Evolutionary conservation across 768 basidiomycete species (phyloP), one percentile per base, ranked within the genome.

Genomic region (Lactarius quietus): DNA sequence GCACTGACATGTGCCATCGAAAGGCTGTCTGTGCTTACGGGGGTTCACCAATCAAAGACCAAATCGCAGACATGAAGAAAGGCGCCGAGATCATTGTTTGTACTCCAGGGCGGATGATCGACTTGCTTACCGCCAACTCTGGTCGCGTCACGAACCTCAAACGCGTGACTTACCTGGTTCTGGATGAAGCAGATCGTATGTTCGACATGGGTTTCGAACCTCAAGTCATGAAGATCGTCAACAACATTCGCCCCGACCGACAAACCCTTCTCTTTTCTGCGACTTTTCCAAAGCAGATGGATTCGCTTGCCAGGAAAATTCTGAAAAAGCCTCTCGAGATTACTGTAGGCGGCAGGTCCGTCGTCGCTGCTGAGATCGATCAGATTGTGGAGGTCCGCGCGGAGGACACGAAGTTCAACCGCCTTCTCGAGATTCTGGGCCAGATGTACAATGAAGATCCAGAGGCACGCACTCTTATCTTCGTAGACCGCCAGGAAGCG

Each of bases 121-220:
- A 99, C 75, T 84, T 99, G 60, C 81, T 99, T 70, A 98, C 96
- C 28, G 96, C 96, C 66, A 99, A 98, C 76, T 95, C 93, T 69
- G 96, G 97, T 64, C 89, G 97, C 63, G 94, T 98, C 62, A 98
- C 95, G 60, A 98, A 98, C 75, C 83, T 98, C 71, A 95, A 95
- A 75, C 88, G 97, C 45, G 93, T 97, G 61, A 98, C 97, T 7
- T 98, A 98, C 75, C 87, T 99, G 69, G 97, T 98, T 18, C 84
- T 99, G 59, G 97, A 99, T 73, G 97, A 99, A 79, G 97, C 97
- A n/a, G 97, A 99, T 78, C 91, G 97, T 71, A 99, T 99, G 97
- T 98, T 99, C 76, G 97, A 98, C 78, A 98, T 98, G 97, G 97
- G 97, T 69, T 99, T 99, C 75, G 97, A 99, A 76, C 97, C 97